Percentiles rank a stretch among this genome's conserved stretches.
These are phyloP conservation scores for Emergomyces pasteurianus DNA, from an alignment of 2,329 filamentous ascomycete species.

Conservation along the genomic window DNA sequence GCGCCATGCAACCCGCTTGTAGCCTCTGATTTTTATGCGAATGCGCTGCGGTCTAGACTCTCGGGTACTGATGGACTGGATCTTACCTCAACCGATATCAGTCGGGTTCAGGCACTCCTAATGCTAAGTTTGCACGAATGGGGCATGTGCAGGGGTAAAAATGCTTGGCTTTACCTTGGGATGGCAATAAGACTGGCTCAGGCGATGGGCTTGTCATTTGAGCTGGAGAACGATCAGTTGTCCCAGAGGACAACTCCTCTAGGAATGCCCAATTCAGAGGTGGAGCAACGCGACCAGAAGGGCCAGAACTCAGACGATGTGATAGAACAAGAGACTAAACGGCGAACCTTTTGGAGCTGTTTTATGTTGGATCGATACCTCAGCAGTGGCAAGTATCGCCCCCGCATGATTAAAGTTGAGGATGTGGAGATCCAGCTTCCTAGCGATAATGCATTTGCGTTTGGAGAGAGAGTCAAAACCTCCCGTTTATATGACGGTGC, in stretches of 20 bases:
- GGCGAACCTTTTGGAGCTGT: slow-evolving; percentile 47
- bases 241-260: slow-evolving; percentile 1
- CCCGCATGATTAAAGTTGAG: slow-evolving; percentile 39
- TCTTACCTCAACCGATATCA: slow-evolving; percentile 34
- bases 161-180: slow-evolving; percentile 40
- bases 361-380: slow-evolving; percentile 46
- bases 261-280: slow-evolving; percentile 18
- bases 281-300: slow-evolving; percentile 26
- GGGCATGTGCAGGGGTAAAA: slow-evolving; percentile 42
- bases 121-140: slow-evolving; percentile 48
- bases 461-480: slow-evolving; percentile 43
- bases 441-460: slow-evolving; percentile 44
- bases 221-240: slow-evolving; percentile 37
- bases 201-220: slow-evolving; percentile 34
- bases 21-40: slow-evolving; percentile 44
- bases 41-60: slow-evolving; percentile 38
- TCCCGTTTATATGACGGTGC: slow-evolving; percentile 35
- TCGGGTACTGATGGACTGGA: slow-evolving; percentile 31
- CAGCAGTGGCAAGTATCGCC: slow-evolving; percentile 43
- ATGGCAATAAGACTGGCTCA: slow-evolving; percentile 36
- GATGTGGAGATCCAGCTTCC: slow-evolving; percentile 44
- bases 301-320: slow-evolving; percentile 35
- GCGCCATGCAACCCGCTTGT: slow-evolving; percentile 37
- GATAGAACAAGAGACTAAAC: slow-evolving; percentile 42
- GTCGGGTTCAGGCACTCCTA: slow-evolving; percentile 41